These are phyloP conservation scores for Cucumis variabilis DNA, from an alignment of 331 rosid genomes.

Conservation along the genomic window DNA sequence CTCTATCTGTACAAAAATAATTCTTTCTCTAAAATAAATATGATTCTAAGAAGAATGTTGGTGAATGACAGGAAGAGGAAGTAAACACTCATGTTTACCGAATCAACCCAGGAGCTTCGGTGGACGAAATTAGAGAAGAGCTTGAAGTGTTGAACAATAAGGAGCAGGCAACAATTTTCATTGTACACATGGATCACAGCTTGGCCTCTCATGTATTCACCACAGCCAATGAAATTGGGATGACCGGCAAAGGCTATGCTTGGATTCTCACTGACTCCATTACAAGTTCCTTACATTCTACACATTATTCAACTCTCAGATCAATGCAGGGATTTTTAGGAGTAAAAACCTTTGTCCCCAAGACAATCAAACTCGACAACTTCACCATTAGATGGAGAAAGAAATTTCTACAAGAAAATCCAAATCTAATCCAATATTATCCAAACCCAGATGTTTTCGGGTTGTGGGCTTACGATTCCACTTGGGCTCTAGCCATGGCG, in stretches of 20 bases:
- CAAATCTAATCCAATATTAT: not conserved
- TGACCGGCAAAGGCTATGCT: conserved; percentile 46
- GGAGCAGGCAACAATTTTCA: conserved; percentile 12
- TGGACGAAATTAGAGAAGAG: not conserved
- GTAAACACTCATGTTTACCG: conserved; percentile 27
- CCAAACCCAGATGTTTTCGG: conserved; percentile 42
- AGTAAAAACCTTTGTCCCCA: conserved; percentile 42
- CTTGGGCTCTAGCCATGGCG: conserved; percentile 59
- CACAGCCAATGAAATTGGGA: conserved; percentile 40
- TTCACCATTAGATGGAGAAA: not conserved
- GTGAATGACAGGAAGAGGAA: not conserved
- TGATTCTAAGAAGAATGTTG: not conserved
- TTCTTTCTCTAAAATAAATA: no score
- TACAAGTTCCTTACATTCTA: not conserved
- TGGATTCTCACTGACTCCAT: conserved; percentile 34
- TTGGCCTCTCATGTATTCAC: conserved; percentile 35
- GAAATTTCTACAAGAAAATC: not conserved
- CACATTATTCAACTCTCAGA: not conserved
- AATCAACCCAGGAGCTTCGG: conserved; percentile 24
- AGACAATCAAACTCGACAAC: not conserved
- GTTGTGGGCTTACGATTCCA: conserved; percentile 63
- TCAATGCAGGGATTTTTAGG: conserved; percentile 41
- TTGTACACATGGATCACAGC: conserved; percentile 39
- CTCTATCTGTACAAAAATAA: no score
- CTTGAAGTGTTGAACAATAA: not conserved